Conservation (phyloP, 2,329 filamentous ascomycete genomes). For the Aspergillus fumigatus region DNA sequence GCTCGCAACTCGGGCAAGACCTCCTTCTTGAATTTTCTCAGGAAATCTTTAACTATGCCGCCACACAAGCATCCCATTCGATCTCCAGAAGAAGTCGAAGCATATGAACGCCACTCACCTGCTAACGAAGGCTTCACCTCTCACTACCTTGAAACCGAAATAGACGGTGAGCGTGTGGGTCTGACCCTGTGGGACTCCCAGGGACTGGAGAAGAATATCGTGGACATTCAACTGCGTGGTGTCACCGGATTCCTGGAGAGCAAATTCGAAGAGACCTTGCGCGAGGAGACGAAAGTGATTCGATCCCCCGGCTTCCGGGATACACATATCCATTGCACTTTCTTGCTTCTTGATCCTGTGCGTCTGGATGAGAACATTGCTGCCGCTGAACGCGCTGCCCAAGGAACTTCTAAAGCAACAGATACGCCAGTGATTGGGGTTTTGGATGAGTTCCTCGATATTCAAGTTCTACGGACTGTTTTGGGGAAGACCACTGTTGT, state of each 20-base stretch:
- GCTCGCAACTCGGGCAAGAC: slow-evolving; percentile 87
- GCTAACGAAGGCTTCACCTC: slow-evolving; percentile 67
- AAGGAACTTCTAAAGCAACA: slow-evolving; percentile 48
- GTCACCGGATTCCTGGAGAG: slow-evolving; percentile 90
- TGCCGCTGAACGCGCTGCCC: slow-evolving; percentile 55
- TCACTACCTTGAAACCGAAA: slow-evolving; percentile 89
- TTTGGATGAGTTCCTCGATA: slow-evolving; percentile 81
- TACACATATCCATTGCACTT: slow-evolving; percentile 95
- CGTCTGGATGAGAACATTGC: slow-evolving; percentile 80
- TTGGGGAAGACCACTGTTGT: slow-evolving; percentile 94
- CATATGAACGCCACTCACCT: slow-evolving; percentile 52
- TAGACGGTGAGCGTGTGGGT: slow-evolving; percentile 85
- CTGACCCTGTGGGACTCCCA: slow-evolving; percentile 96
- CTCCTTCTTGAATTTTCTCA: slow-evolving; percentile 93
- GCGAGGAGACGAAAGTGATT: slow-evolving; percentile 95
- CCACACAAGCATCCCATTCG: slow-evolving; percentile 64
- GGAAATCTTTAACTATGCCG: slow-evolving; percentile 78
- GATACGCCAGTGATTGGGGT: slow-evolving; percentile 53
- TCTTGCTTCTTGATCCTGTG: slow-evolving; percentile 82
- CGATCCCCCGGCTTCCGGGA: slow-evolving; percentile 89
- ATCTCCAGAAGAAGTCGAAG: slow-evolving; percentile 54
- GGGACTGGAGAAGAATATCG: slow-evolving; percentile 88
- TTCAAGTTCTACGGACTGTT: slow-evolving; percentile 82
- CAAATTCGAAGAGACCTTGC: slow-evolving; percentile 97
- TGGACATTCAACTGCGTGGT: slow-evolving; percentile 88